phyloP scores from a whole-genome alignment of 441 rosid genomes.

The Mallotus japonicus region DNA sequence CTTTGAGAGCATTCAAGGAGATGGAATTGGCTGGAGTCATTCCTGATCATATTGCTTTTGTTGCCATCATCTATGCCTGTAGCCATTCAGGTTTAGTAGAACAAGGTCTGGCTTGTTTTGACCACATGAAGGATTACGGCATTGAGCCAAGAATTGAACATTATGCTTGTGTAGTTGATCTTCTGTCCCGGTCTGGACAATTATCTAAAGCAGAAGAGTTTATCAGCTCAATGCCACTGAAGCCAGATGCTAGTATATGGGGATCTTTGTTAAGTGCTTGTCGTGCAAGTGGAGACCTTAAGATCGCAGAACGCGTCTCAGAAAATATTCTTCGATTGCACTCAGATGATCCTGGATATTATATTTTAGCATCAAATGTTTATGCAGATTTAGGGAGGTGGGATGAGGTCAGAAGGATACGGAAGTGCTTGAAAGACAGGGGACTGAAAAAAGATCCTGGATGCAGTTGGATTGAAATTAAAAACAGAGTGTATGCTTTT shows the following conservation, averaged over 20 bases:
- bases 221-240: constrained; percentile 53
- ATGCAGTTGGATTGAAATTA: constrained; percentile 63
- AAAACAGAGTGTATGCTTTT: constrained; percentile 43
- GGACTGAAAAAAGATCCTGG: constrained; percentile 60
- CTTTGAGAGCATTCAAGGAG: constrained; percentile 39
- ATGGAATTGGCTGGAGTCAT: constrained; percentile 30
- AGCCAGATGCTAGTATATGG: constrained; percentile 72
- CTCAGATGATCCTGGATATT: constrained; percentile 52
- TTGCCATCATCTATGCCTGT: constrained; percentile 68
- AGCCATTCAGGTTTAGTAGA: constrained; percentile 70
- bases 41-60: constrained; percentile 48
- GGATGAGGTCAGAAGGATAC: constrained; percentile 54
- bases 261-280: constrained; percentile 81
- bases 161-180: constrained; percentile 76
- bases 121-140: constrained; percentile 57
- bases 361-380: constrained; percentile 53
- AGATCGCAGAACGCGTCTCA: constrained; percentile 48
- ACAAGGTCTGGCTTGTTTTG: constrained; percentile 57
- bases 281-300: constrained; percentile 38
- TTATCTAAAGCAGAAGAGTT: constrained; percentile 55
- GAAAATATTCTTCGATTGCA: constrained; percentile 44
- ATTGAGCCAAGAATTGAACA: constrained; percentile 74
- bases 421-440: constrained; percentile 45
- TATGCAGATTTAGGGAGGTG: constrained; percentile 58
- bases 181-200: constrained; percentile 66